Base-by-base conservation (phyloP, 257 asterid species). In the Paulownia fortunei region DNA sequence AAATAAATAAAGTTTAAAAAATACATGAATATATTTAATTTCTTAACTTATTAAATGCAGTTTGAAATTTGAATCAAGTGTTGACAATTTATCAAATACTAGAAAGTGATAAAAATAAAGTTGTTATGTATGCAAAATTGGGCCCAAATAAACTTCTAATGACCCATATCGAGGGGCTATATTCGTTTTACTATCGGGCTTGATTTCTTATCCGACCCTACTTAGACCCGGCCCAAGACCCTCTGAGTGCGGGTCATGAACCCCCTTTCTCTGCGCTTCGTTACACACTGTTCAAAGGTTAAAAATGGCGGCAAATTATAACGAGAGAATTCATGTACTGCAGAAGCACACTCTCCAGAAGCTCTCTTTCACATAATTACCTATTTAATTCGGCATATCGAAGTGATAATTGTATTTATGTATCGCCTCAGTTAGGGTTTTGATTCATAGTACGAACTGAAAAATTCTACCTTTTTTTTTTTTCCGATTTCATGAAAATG, bases 251-350 rank as follows among this genome's bases (percentile, higher is more conserved):
- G 13, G 42, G n/a, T 27, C 41, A 46, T 7, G 59, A 66, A 4
- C 26, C 5, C 21, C 7, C 23, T 1, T 4, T 9, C 32, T 51
- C 26, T 19, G 62, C 62, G 42, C 55, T 79, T 61, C 24, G 13
- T 1, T 59, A 21, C 36, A 18, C 54, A 47, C 79, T 72, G 73
- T 79, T 82, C 63, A 74, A 78, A 75, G 81, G 66, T 69, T 47
- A 68, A 80, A 78, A 86, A 72, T 86, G 84, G 89, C 86, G 87
- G 81, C 72, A 79, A 83, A 75, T 47, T 16, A 30, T 4, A 51
- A 0, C 44, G 63, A 18, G 52, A 54, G 51, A 59, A 15, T 63
- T 37, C 47, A 65, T 69, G 36, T 37, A 8, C 69, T 41, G 69
- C 72, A 27, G 44, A 70, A 83, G 32, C 70, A 34, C 74, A 34